These are phyloP conservation scores for Lactarius tabidus DNA, from an alignment of 768 basidiomycete genomes.

Conservation along the genomic window DNA sequence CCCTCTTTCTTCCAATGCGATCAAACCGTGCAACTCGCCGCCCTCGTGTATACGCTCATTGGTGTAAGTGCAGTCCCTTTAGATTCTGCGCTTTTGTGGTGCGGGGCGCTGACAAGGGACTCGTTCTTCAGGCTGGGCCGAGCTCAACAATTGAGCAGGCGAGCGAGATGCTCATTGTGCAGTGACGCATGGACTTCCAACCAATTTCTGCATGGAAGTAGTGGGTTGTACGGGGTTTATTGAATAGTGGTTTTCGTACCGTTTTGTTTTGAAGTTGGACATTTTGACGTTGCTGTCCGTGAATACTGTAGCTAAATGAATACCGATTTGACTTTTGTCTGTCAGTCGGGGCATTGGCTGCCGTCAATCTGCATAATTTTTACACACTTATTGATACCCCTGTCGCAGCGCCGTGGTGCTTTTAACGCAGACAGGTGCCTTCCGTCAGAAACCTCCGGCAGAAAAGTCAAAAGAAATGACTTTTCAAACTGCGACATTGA, in stretches of 20 bases:
- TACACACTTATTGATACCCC: too few relatives aligned
- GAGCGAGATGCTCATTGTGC: constrained; percentile 16
- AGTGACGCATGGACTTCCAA: not conserved
- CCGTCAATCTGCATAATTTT: too few relatives aligned
- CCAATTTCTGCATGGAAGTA: not conserved
- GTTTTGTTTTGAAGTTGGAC: not conserved
- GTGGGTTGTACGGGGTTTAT: not conserved
- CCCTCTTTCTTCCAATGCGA: constrained; percentile 3
- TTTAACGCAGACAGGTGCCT: too few relatives aligned
- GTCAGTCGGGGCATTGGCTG: too few relatives aligned
- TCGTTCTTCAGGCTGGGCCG: constrained; percentile 9
- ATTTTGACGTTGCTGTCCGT: not conserved
- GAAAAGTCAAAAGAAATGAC: too few relatives aligned
- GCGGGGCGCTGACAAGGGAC: not conserved
- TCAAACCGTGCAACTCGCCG: constrained; percentile 3
- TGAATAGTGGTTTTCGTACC: not conserved
- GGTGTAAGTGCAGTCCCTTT: constrained; percentile 13
- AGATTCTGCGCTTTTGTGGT: not conserved
- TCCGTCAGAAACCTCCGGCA: too few relatives aligned
- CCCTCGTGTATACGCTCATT: constrained; percentile 18
- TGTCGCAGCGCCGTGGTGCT: too few relatives aligned
- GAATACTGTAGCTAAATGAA: not conserved
- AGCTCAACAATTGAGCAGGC: constrained; percentile 1
- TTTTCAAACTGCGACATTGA: too few relatives aligned
- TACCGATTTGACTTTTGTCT: not conserved